Conservation (phyloP, 169 alveolate genomes). For the Plasmodium knowlesi region DNA sequence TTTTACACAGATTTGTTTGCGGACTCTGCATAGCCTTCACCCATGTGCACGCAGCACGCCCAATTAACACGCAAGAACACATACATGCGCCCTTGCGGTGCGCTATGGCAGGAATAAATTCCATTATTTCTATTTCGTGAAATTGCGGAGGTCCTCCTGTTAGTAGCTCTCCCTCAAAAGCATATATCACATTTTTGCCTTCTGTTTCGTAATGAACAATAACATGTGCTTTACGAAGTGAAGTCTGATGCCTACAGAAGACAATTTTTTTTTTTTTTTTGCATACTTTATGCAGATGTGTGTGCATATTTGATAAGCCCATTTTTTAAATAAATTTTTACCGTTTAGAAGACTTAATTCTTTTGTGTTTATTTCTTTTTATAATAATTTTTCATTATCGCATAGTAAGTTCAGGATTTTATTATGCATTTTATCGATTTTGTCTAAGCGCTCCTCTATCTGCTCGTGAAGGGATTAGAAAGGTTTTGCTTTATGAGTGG, state of each 20-base stretch:
- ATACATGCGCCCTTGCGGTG: neutral
- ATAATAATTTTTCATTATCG: constrained; percentile 55
- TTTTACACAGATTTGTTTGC: neutral
- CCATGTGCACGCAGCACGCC: neutral
- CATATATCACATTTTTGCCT: neutral
- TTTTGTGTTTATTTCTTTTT: neutral
- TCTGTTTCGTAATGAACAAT: neutral
- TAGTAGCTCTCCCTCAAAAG: neutral
- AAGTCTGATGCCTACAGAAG: neutral
- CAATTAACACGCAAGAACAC: neutral
- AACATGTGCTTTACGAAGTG: neutral
- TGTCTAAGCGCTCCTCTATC: constrained; percentile 54
- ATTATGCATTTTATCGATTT: constrained; percentile 21
- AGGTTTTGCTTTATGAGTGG: neutral
- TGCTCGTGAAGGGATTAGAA: neutral
- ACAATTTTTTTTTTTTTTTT: neutral
- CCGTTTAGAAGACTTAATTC: neutral
- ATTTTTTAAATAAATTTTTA: neutral
- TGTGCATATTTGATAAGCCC: neutral
- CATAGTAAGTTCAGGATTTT: constrained; percentile 45
- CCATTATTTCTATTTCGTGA: neutral
- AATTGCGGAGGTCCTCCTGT: neutral
- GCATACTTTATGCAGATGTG: constrained; percentile 1
- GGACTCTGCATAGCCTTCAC: neutral
- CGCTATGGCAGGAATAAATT: neutral